Evolutionary conservation across 2,329 filamentous ascomycete genomes (phyloP).

Genomic region (Hymenoscyphus linearis): DNA sequence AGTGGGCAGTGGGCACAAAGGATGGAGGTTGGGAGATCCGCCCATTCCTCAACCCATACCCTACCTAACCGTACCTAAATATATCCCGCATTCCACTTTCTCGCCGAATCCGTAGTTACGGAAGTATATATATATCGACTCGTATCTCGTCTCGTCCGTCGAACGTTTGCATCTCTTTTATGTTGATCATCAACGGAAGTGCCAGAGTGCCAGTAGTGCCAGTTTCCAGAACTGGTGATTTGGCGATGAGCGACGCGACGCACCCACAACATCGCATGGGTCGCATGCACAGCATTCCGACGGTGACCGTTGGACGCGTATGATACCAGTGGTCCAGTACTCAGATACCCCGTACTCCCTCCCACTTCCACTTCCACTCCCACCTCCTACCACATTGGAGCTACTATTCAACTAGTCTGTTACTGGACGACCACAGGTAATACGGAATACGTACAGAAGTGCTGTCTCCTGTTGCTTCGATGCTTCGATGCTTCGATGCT

Average conservation of each 20-base stretch:
- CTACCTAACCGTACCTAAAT: neutral
- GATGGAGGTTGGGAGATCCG: neutral
- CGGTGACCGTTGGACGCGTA: neutral
- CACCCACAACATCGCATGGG: neutral
- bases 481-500: neutral
- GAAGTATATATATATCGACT: neutral
- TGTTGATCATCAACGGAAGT: neutral
- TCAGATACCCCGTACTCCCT: no score
- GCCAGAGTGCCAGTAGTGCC: no score
- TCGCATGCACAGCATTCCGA: neutral
- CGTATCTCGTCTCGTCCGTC: neutral
- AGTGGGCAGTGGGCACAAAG: neutral
- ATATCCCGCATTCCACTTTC: neutral
- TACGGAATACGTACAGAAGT: neutral
- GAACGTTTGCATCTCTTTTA: neutral
- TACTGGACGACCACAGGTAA: no score
- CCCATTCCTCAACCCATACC: neutral
- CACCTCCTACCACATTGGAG: no score
- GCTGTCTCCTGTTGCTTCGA: no score
- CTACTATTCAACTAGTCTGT: no score
- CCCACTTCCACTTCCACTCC: no score
- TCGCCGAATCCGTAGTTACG: neutral
- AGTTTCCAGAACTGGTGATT: no score
- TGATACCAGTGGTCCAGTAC: neutral
- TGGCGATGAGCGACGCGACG: no score